Evolutionary conservation across 257 asterid species (phyloP), one percentile per base, ranked within the genome.

Genomic region (Orobanche coerulescens): DNA sequence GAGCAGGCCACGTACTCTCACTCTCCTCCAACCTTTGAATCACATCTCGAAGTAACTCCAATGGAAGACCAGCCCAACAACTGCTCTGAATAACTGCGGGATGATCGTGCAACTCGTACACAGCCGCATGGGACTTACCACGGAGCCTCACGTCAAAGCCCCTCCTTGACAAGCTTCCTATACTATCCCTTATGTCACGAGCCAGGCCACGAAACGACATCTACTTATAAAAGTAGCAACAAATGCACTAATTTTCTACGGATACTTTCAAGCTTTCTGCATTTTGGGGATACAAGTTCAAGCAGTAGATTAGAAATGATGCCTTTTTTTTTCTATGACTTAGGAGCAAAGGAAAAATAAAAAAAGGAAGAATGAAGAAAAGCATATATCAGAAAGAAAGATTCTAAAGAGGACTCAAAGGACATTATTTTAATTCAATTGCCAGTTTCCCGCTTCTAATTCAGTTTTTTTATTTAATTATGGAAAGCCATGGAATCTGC

Each of bases 41-140:
- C 61, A 89, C 91, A 62, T 86, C 95, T 1, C 84, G 76, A 16
- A 89, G 92, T 47, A 89, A 74, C 73, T 89, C 97, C 1, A 94
- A 85, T 2, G 97, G 97, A 40, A 89, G 92, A 48, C 71, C 56
- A 42, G 95, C 84, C 97, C 97, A 89, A 76, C 94, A 82, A 65
- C 95, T 82, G 75, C 72, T 89, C 79, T 84, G 95, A 55, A 79
- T 50, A 31, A 84, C 82, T 36, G 64, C 65, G 37, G 84, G 77
- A 68, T 74, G 88, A 58, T 88, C 95, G 1, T 75, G 85, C 70
- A 85, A 68, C 76, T 85, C 91, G n/a, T 88, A 83, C 67, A 88
- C 88, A 36, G 96, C 90, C 25, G 81, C 82, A 16, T 80, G 87
- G 24, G 91, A 85, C 78, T 83, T 83, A 52, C 93, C 92, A 55